Percentiles rank a stretch among this genome's conserved stretches.
phyloP scores from a whole-genome alignment of 352 stramenopile genomes.

The Plasmopara halstedii region DNA sequence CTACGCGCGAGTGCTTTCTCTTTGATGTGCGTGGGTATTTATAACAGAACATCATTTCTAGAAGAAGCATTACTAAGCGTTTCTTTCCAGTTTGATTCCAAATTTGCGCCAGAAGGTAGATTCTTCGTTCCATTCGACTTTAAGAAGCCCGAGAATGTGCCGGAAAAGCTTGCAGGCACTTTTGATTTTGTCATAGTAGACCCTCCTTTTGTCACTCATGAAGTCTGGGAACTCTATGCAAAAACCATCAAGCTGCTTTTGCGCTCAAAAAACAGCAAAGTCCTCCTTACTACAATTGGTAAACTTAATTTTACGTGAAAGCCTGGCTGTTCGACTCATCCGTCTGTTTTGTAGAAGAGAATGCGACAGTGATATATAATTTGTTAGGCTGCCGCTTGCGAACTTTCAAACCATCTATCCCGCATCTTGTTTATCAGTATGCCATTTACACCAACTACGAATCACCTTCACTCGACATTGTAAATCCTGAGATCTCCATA shows the following conservation, averaged over 20 bases:
- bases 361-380: conserved; percentile 74
- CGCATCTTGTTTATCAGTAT: conserved; percentile 95
- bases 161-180: conserved; percentile 33
- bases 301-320: neutral
- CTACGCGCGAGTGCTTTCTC: conserved; percentile 51
- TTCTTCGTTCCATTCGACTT: conserved; percentile 89
- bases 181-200: conserved; percentile 93
- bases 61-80: no score
- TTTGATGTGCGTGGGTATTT: conserved; percentile 81
- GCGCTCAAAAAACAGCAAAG: conserved; percentile 43
- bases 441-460: conserved; percentile 88
- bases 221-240: conserved; percentile 90
- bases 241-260: conserved; percentile 55
- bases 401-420: conserved; percentile 87
- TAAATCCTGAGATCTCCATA: conserved; percentile 73
- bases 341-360: conserved; percentile 59
- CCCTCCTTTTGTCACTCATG: conserved; percentile 91
- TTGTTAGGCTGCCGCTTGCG: conserved; percentile 66
- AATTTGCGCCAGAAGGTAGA: conserved; percentile 52
- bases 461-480: conserved; percentile 39
- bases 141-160: conserved; percentile 66
- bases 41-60: no score
- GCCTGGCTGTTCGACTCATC: neutral
- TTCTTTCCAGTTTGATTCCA: conserved; percentile 71
- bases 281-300: conserved; percentile 89